Base-by-base conservation (phyloP, 2,329 filamentous ascomycete genomes). In the Colletotrichum melonis region DNA sequence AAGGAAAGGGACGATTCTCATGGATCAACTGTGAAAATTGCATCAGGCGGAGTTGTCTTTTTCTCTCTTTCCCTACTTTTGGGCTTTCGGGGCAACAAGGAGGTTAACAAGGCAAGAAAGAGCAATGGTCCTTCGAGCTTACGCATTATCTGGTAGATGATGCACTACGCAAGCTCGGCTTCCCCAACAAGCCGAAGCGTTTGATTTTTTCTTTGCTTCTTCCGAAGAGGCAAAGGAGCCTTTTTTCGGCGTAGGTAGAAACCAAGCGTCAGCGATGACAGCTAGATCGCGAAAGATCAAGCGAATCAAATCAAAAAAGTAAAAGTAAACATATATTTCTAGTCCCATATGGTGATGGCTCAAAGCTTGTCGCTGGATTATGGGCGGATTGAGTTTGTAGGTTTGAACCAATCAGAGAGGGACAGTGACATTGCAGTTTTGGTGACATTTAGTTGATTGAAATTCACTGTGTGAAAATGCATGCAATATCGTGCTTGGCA, bases 1-100 rank as follows among this genome's bases (percentile, higher is more conserved):
- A 49, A 70, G 8, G 69, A 30, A 63, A 60, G 69, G 58, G 46
- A 71, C 26, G 72, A 63, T 42, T 52, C 32, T 58, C 63, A 72
- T 22, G 57, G 63, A 67, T 67, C 35, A 67, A 63, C 63, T 56
- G 22, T 46, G 24, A 67, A 72, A 72, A 54, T 63, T 72, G 72
- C 72, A 74, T 74, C 63, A 67, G 58, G 69, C 52, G 72, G 72
- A 72, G 72, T 72, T 72, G 42, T 28, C 69, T 49, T 52, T 67
- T 54, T 42, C 6, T 35, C 28, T 56, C 42, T 49, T 19, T n/a
- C 16, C 16, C 42, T 49, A 49, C 42, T n/a, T n/a, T 60, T 26
- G 54, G 42, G 66, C n/a, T 71, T 62, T 52, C 19, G 63, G 68
- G 38, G 42, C 26, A 28, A 57, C 35, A n/a, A 26, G 26, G n/a